phyloP scores from a whole-genome alignment of 441 rosid species.

The Jatropha podagrica region DNA sequence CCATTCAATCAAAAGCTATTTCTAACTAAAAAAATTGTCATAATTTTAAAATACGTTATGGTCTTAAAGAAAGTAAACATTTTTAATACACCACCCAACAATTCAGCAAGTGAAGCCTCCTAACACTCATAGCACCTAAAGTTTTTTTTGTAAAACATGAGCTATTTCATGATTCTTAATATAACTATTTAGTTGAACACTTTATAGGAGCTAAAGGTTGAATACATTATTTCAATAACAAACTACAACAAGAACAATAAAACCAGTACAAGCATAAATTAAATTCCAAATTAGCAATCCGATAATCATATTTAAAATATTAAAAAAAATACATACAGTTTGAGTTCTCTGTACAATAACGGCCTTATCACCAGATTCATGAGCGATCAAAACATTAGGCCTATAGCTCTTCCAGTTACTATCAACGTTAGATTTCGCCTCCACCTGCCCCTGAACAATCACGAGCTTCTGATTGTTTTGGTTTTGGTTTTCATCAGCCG shows the following conservation, averaged over 20 bases:
- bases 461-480: constrained; percentile 32
- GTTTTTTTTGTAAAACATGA: too few species aligned
- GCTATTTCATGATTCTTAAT: not conserved
- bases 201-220: not conserved
- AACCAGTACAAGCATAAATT: not conserved
- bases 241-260: not conserved
- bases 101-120: too few species aligned
- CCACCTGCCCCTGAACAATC: constrained; percentile 64
- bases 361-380: constrained; percentile 76
- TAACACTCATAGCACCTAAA: too few species aligned
- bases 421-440: constrained; percentile 47
- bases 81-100: not conserved
- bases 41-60: not conserved
- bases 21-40: not conserved
- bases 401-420: constrained; percentile 45
- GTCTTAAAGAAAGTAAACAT: not conserved
- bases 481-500: constrained; percentile 31
- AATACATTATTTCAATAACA: not conserved
- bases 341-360: constrained; percentile 72
- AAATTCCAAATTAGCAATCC: not conserved
- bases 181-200: not conserved
- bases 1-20: not conserved
- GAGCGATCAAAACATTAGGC: constrained; percentile 47
- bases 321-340: constrained; percentile 47
- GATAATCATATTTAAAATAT: not conserved